phyloP scores from a whole-genome alignment of 1,284 basidiomycete genomes.

The Apiotrichum domesticum region DNA sequence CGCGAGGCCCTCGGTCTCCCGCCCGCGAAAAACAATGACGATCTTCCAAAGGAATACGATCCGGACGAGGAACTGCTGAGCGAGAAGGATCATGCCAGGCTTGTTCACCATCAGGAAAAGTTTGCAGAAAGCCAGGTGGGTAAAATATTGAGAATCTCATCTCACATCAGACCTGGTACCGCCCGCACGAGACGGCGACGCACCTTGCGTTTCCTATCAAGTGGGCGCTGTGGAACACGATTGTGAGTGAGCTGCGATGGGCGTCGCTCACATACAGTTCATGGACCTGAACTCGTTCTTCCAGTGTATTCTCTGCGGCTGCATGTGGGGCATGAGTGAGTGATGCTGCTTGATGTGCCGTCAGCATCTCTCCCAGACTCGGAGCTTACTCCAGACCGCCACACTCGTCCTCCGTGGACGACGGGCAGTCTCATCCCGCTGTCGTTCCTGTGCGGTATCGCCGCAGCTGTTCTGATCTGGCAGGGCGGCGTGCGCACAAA shows the following conservation, averaged over 20 bases:
- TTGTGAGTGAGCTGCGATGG: conserved; percentile 23
- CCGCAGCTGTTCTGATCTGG: conserved; percentile 72
- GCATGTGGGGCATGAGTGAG: conserved; percentile 69
- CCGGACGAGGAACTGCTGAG: conserved; percentile 59
- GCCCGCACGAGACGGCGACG: conserved; percentile 76
- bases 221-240: conserved; percentile 50
- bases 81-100: conserved; percentile 61
- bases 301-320: conserved; percentile 66
- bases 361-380: too few species aligned
- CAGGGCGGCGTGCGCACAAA: conserved; percentile 68
- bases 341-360: background rate
- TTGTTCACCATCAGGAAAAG: conserved; percentile 55
- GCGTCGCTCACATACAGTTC: conserved; percentile 34
- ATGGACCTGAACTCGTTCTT: conserved; percentile 78
- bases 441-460: conserved; percentile 73
- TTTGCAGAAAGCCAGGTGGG: conserved; percentile 42
- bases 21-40: conserved; percentile 63
- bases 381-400: conserved; percentile 24
- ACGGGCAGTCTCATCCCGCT: conserved; percentile 66
- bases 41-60: conserved; percentile 52
- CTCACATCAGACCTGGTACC: conserved; percentile 70
- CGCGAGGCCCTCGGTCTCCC: conserved; percentile 60
- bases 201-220: conserved; percentile 76
- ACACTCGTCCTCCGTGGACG: conserved; percentile 50
- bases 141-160: background rate